A percentile compares a stretch with the other conserved stretches of the same genome.
phyloP scores from a whole-genome alignment of 2,329 filamentous ascomycete species.

The Cercospora sp. region DNA sequence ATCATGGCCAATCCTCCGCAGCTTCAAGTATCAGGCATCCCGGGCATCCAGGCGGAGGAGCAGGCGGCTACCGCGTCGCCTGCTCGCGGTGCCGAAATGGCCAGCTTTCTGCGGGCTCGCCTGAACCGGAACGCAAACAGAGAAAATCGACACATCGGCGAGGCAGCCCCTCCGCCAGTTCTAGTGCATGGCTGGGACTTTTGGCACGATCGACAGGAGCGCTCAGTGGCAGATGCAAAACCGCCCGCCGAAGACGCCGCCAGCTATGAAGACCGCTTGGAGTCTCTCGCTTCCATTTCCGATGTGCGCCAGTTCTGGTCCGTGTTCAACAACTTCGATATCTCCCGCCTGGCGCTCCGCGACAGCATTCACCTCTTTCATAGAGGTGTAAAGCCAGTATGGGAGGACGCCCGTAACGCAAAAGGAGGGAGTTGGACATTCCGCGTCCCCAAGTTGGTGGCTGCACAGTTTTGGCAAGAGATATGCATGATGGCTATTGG shows the following conservation, averaged over 20 bases:
- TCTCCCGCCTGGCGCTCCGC: slow-evolving; percentile 69
- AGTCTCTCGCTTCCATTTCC: slow-evolving; percentile 48
- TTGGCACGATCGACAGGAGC: slow-evolving; percentile 52
- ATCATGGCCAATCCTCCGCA: slow-evolving; percentile 32
- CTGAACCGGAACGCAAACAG: slow-evolving; percentile 28
- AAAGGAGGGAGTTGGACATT: slow-evolving; percentile 91
- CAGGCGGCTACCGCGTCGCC: slow-evolving; percentile 65
- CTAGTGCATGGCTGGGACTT: slow-evolving; percentile 55
- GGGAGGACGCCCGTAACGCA: slow-evolving; percentile 84
- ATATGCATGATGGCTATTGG: slow-evolving; percentile 80
- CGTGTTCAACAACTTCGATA: slow-evolving; percentile 69
- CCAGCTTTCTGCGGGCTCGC: slow-evolving; percentile 40
- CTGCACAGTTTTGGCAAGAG: slow-evolving; percentile 75
- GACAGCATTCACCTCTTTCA: slow-evolving; percentile 74
- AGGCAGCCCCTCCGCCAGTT: slow-evolving; percentile 49
- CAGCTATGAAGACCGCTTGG: slow-evolving; percentile 49
- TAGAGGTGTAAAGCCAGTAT: slow-evolving; percentile 76
- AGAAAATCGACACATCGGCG: slow-evolving; percentile 22
- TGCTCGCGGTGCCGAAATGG: slow-evolving; percentile 76
- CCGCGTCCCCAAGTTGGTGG: slow-evolving; percentile 73
- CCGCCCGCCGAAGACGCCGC: slow-evolving; percentile 29
- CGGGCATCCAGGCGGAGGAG: slow-evolving; percentile 60
- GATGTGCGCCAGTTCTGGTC: slow-evolving; percentile 53
- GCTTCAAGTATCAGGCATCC: slow-evolving; percentile 51
- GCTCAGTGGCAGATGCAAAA: slow-evolving; percentile 23